phyloP scores from a whole-genome alignment of 208 protist species.

The Acanthamoeba divionensis region DNA sequence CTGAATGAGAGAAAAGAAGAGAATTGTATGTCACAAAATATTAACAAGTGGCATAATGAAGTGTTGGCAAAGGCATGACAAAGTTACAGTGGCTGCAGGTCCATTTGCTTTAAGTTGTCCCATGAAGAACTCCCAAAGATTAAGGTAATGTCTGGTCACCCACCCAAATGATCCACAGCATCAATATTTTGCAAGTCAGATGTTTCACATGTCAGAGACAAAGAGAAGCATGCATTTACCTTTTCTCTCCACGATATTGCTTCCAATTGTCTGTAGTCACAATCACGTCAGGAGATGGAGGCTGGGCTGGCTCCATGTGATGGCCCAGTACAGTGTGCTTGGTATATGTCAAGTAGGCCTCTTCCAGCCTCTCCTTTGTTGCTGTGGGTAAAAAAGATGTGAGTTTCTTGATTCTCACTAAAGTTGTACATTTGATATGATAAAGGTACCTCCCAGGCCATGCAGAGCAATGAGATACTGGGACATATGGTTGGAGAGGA shows the following conservation, averaged over 20 bases:
- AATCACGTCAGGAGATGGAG: neutral
- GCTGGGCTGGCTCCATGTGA: neutral
- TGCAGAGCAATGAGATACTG: slow-evolving; percentile 21
- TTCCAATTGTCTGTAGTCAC: neutral
- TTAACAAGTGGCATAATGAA: neutral
- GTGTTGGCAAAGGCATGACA: neutral
- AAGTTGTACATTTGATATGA: neutral
- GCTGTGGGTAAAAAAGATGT: neutral
- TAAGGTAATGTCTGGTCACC: neutral
- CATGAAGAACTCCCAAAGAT: neutral
- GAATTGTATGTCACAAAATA: neutral
- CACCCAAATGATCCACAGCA: neutral
- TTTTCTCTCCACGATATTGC: neutral
- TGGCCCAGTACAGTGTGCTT: neutral
- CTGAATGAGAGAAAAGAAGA: neutral
- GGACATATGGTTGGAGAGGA: slow-evolving; percentile 9
- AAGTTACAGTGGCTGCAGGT: neutral
- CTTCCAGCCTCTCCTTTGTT: neutral
- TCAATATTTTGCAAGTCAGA: neutral
- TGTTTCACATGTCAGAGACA: too few relatives aligned
- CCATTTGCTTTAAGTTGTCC: neutral
- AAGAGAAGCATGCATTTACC: neutral
- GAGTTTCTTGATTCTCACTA: too few relatives aligned
- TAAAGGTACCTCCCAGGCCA: neutral
- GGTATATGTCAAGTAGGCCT: neutral